phyloP scores from a whole-genome alignment of 306 rosid genomes.

The Spatholobus suberectus region DNA sequence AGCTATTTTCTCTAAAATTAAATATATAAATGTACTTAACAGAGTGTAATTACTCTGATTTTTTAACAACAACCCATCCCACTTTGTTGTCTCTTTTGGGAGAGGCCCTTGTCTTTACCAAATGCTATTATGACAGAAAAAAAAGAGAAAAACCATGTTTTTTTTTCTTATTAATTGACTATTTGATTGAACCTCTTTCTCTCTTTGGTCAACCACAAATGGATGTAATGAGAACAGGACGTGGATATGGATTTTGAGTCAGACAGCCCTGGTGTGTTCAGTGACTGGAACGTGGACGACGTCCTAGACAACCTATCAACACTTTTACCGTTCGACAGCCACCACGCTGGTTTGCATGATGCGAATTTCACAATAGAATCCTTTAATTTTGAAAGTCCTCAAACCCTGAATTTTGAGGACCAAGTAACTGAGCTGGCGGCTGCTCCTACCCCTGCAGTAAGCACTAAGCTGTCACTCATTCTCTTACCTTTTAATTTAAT shows the following conservation, averaged over 20 bases:
- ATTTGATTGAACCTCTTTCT: too few relatives aligned
- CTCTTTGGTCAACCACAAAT: background rate
- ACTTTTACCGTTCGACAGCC: background rate
- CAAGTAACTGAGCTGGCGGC: background rate
- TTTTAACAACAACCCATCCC: background rate
- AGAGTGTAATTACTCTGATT: too few relatives aligned
- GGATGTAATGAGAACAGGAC: background rate
- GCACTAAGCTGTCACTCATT: background rate
- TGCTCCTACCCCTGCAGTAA: background rate
- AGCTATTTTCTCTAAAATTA: too few relatives aligned
- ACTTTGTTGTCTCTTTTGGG: background rate
- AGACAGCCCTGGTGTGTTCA: background rate
- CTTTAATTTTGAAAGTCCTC: background rate
- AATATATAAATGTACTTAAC: too few relatives aligned
- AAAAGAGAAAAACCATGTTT: too few relatives aligned
- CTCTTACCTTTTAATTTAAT: background rate
- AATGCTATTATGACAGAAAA: too few relatives aligned
- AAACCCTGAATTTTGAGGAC: background rate
- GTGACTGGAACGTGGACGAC: background rate
- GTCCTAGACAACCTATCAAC: background rate
- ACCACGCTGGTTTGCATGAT: background rate
- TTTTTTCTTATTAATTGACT: background rate
- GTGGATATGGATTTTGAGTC: background rate
- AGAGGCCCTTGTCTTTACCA: background rate
- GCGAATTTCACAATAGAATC: background rate